Conservation (phyloP, 257 asterid species). For the Rubia yunnanensis region DNA sequence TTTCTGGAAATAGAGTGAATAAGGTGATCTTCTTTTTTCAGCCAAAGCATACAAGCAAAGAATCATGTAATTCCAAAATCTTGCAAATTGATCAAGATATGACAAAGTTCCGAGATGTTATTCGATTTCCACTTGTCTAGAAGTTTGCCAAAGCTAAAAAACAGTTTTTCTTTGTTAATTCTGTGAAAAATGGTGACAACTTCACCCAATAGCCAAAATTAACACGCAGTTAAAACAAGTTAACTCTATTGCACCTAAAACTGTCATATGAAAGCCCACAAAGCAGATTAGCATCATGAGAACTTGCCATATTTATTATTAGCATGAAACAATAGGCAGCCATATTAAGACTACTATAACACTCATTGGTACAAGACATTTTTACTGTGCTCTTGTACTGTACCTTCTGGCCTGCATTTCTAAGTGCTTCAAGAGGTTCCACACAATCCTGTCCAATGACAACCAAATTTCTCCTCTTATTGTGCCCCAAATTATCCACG, state of each 20-base stretch:
- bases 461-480: conserved; percentile 50
- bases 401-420: conserved; percentile 43
- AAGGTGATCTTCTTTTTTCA: too few species aligned
- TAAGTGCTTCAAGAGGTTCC: conserved; percentile 94
- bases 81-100: background rate
- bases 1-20: too few species aligned
- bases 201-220: background rate
- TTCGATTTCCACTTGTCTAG: background rate
- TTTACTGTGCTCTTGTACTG: background rate
- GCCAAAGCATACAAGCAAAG: background rate
- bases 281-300: background rate
- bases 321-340: background rate
- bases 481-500: conserved; percentile 24
- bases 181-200: background rate
- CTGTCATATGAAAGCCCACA: background rate
- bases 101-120: background rate
- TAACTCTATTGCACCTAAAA: background rate
- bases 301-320: background rate
- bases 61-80: background rate
- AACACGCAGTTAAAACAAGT: background rate
- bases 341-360: background rate
- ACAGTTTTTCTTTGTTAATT: background rate
- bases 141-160: background rate
- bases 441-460: conserved; percentile 89
- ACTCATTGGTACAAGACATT: background rate